Evolutionary conservation across 208 protist genomes (phyloP), one percentile per base, ranked within the genome.

Genomic region (Crithidia expoeki): DNA sequence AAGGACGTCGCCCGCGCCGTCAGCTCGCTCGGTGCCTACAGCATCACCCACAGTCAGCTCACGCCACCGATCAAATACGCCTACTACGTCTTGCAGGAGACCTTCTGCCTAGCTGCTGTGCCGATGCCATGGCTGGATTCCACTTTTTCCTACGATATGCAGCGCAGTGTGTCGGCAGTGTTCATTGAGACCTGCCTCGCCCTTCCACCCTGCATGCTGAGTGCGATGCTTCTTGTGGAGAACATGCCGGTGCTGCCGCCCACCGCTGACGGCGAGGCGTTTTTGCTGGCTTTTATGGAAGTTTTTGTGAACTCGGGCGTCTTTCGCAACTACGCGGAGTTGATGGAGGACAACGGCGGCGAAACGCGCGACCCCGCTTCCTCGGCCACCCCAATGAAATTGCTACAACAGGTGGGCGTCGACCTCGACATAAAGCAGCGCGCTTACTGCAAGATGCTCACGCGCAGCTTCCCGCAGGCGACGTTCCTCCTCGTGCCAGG

Each of bases 61-160:
- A 88, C 81, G 11, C 76, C 85, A 23, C 51, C 78, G 21, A 74
- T 79, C 23, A 94, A 91, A 75, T 94, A 94, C 59, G 72, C 75
- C 63, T 85, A 88, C 57, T 94, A 88, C 56, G 75, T 94, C 1
- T 61, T 94, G 28, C 88, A 94, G 56, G 88, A 94, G 51, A 79
- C 74, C 25, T 81, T 90, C 62, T 76, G 68, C 27, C 61, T 88
- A 19, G 66, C 82, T 32, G 76, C 80, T 36, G 69, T 76, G 32
- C 85, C 81, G 5, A 90, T 93, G 82, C 74, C 79, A 49, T 87
- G 83, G 74, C 68, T 93, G 25, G 77, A 87, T 55, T 74, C 74
- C 16, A 66, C 80, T 42, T 74, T 72, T 56, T 77, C 73, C 51
- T 57, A 56, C 32, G 70, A 84, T 23, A 68, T 74, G 53, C 68